Evolutionary conservation across 164 flowering plant species (phyloP), one percentile per base, ranked within the genome.

Genomic region (Berberis thunbergii): DNA sequence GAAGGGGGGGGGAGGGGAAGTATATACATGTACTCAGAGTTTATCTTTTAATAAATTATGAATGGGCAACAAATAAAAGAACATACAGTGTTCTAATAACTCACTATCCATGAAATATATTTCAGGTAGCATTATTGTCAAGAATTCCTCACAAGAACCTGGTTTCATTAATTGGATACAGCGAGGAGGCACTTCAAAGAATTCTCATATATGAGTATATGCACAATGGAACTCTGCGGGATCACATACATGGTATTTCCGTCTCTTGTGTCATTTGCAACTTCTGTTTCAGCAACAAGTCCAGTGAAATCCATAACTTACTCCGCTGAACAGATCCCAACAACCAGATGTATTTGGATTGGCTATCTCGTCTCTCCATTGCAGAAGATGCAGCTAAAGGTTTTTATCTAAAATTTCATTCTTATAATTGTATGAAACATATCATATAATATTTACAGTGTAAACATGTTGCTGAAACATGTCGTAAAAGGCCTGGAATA

Each of bases 321-420:
- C 64, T 66, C 65, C 71, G 57, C 70, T 74, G 48, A 67, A 44
- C 86, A 89, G 98, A 74, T 77, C 69, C 86, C 60, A 58, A 54
- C 59, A 78, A 74, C 49, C 81, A 80, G 71, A 82, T 78, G 83
- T 75, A 64, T 41, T 69, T 94, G 75, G 91, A 87, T 70, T 94
- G 97, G 98, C 75, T 80, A 57, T 71, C 83, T 66, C 98, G 98
- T 65, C 86, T 94, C 64, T 70, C 59, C 2, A 77, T 90, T 42
- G 98, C 98, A 69, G 84, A 84, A 76, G 97, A 94, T 81, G 95
- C 97, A 60, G 96, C 98, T 26, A 94, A 90, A 94, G 98, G 98
- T 93, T 65, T 43, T 57, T 45, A 10, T 11, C 53, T 11, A 43
- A 48, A 39, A 13, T 8, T 41, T 54, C 10, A 2, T 4, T 48